A percentile compares a stretch with the other conserved stretches of the same genome.
These are phyloP conservation scores for Sarocladium kiliense DNA, from an alignment of 2,329 filamentous ascomycete genomes.

Conservation along the genomic window DNA sequence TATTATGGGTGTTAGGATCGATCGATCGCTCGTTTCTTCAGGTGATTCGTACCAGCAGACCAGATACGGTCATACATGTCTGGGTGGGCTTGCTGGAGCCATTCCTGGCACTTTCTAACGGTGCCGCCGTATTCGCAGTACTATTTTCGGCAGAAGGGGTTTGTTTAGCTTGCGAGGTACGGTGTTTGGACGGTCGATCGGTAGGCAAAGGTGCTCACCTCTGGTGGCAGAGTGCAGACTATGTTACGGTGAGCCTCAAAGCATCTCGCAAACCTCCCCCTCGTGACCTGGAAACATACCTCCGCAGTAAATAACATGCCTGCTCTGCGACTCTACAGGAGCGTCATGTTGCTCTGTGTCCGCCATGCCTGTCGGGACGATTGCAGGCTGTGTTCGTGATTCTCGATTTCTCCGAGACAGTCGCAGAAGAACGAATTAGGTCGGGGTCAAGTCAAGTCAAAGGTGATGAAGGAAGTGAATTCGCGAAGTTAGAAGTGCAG, in stretches of 20 bases:
- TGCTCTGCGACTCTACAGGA: slow-evolving; percentile 41
- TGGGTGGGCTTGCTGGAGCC: slow-evolving; percentile 73
- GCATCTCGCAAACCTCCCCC: neutral
- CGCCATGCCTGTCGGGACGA: slow-evolving; percentile 37
- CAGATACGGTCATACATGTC: slow-evolving; percentile 75
- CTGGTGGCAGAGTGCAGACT: slow-evolving; percentile 63
- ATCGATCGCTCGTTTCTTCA: slow-evolving; percentile 9
- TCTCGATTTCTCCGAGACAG: neutral
- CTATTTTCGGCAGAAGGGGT: slow-evolving; percentile 41
- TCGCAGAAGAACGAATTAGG: neutral
- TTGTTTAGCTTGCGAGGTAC: slow-evolving; percentile 1
- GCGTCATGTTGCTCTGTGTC: slow-evolving; percentile 44
- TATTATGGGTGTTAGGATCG: slow-evolving; percentile 26
- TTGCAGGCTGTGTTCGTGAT: too few relatives aligned
- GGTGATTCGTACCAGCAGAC: slow-evolving; percentile 78
- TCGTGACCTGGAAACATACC: slow-evolving; percentile 36
- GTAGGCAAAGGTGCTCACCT: slow-evolving; percentile 40
- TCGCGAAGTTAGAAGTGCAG: neutral
- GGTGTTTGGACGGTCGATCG: neutral
- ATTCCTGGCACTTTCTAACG: slow-evolving; percentile 94
- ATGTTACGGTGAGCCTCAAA: slow-evolving; percentile 9
- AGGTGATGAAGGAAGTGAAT: neutral
- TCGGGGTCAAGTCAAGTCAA: neutral
- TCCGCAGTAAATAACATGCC: slow-evolving; percentile 52
- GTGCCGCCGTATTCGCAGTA: slow-evolving; percentile 99